Percentiles rank a stretch among this genome's conserved stretches.
Conservation (phyloP, 2,329 filamentous ascomycete genomes). For the Colletotrichum sp. region DNA sequence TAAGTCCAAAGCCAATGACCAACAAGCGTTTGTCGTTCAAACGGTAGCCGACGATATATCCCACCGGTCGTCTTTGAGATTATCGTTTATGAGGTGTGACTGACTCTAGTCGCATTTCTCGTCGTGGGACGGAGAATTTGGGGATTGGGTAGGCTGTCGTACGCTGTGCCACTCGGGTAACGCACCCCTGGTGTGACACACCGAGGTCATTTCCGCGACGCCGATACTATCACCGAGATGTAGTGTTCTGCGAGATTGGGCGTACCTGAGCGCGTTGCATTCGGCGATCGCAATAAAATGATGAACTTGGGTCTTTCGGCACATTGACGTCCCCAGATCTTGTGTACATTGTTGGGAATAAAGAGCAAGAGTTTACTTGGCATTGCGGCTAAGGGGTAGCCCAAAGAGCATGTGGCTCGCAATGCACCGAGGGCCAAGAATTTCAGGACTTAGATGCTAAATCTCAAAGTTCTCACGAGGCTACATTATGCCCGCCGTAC, state of each 20-base stretch:
- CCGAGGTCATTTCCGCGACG: background rate
- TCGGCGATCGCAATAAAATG: background rate
- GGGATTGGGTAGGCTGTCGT: background rate
- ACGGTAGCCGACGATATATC: background rate
- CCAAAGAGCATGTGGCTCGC: background rate
- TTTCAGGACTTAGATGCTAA: background rate
- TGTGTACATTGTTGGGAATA: rapidly evolving
- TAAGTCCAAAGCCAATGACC: background rate
- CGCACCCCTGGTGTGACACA: background rate
- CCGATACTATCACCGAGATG: background rate
- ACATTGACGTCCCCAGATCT: background rate
- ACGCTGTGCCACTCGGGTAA: background rate
- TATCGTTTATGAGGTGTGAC: background rate
- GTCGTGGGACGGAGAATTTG: background rate
- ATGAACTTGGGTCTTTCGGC: background rate
- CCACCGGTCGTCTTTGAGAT: background rate
- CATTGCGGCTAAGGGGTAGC: background rate
- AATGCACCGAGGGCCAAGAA: background rate
- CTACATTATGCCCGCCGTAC: rapidly evolving
- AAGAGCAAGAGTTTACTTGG: background rate
- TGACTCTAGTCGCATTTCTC: background rate
- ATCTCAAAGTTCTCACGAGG: background rate
- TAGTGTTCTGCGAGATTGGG: background rate
- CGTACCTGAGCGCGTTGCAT: background rate
- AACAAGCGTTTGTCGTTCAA: background rate